Base-by-base conservation (phyloP, 2,329 filamentous ascomycete genomes). In the Trichoderma cornu-damae region DNA sequence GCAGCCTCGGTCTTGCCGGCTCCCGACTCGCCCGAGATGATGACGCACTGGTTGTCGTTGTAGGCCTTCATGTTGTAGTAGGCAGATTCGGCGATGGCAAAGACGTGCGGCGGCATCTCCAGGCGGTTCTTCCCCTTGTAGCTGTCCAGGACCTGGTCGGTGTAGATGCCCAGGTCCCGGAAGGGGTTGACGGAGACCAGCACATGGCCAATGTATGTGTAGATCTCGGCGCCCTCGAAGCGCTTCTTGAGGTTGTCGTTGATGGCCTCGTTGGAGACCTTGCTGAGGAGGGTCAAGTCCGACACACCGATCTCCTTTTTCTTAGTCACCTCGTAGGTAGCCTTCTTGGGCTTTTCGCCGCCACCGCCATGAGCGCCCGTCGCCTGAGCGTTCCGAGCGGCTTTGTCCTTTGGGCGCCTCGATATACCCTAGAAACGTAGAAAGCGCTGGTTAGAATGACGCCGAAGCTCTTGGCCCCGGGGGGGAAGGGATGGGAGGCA, bases 51-150 rank as follows among this genome's bases (percentile, higher is more conserved):
- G 77, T 97, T 97, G 66, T 97, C 94, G 69, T 90, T 90, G 80
- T 99, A 99, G 46, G 92, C 93, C 73, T 97, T 97, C 94, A 99
- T 97, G 78, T 99, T 97, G 78, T 97, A 97, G 79, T 99, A 99
- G 56, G 92, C 75, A 6, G 93, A 88, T 75, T 99, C 94, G 69
- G 94, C 94, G 68, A 99, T 94, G 60, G 91, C 93, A 72, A 96
- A 99, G 65, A 99, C 94, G 74, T 99, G 94, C 7, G 94, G 94
- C 26, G 91, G 89, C 77, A 90, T 85, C 77, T 99, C 94, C 63
- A 99, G 82, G 63, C 94, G 86, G 77, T 99, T 99, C 81, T 97
- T 96, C 65, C 93, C 93, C 75, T 86, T 88, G 79, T 99, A 99
- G 69, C 89, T 93, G 48, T 96, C 86, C 68, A 99, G 84, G 59